These are phyloP conservation scores for Xanthoparmelia taractica DNA, from an alignment of 495 filamentous ascomycete genomes.

Conservation along the genomic window DNA sequence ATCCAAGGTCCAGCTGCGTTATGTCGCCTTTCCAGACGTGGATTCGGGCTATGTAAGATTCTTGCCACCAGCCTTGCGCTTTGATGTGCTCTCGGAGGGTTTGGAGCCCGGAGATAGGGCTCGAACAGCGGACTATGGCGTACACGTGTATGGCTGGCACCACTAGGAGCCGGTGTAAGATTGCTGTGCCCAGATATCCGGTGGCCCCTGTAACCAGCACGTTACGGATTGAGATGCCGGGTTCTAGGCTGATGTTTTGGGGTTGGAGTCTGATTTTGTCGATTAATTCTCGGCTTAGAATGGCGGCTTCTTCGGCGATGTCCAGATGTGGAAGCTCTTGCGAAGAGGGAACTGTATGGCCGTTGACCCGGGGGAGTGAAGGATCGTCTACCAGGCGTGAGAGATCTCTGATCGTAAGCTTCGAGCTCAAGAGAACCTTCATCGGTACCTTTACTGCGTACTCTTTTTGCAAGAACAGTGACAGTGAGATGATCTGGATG, in stretches of 20 bases:
- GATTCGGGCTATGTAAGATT: background rate
- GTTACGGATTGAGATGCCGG: background rate
- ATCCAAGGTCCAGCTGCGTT: background rate
- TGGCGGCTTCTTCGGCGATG: background rate
- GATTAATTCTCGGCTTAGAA: background rate
- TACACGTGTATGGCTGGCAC: conserved; percentile 31
- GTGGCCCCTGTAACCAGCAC: conserved; percentile 2
- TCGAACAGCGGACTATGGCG: conserved; percentile 4
- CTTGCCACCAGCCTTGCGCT: background rate
- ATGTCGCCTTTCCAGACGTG: conserved; percentile 3
- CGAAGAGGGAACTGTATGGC: background rate
- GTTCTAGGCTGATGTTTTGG: background rate
- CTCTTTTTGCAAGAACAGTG: conserved; percentile 26
- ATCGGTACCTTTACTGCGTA: conserved; percentile 25
- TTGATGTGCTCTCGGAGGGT: background rate
- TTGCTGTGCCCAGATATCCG: conserved; percentile 31
- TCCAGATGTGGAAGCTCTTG: background rate
- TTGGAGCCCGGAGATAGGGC: background rate
- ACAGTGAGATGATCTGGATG: conserved; percentile 30
- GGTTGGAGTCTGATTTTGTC: background rate
- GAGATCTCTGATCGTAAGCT: conserved; percentile 24
- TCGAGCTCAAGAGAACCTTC: conserved; percentile 18
- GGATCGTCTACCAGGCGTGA: conserved; percentile 5
- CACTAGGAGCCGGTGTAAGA: conserved; percentile 40
- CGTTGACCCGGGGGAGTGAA: background rate